A percentile compares a stretch with the other conserved stretches of the same genome.
Conservation (phyloP, 495 filamentous ascomycete genomes). For the Penicillium bialowiezense region DNA sequence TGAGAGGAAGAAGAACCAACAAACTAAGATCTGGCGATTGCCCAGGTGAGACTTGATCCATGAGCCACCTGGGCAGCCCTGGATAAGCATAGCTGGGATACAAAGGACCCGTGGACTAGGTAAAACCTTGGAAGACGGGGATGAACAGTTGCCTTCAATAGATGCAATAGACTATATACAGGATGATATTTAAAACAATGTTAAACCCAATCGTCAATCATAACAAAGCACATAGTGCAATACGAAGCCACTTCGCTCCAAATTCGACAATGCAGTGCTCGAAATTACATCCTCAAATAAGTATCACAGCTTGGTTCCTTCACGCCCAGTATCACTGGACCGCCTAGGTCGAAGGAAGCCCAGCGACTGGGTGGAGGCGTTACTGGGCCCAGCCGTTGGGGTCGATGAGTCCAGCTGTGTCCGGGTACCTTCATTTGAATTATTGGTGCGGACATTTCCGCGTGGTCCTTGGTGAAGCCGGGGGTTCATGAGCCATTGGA, state of each 20-base stretch:
- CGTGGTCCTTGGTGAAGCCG: conserved; percentile 49
- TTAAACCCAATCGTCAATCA: conserved; percentile 4
- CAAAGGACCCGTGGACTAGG: too few species aligned
- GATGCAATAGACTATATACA: neutral
- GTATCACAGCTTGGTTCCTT: conserved; percentile 46
- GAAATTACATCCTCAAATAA: too few species aligned
- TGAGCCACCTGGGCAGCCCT: too few species aligned
- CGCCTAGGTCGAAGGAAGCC: conserved; percentile 32
- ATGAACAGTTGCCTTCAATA: too few species aligned
- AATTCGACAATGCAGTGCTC: too few species aligned
- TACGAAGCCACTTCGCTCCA: too few species aligned
- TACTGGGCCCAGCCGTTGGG: conserved; percentile 28
- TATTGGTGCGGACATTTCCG: conserved; percentile 21
- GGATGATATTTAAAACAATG: neutral
- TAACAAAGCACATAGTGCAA: neutral
- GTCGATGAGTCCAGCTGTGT: conserved; percentile 18
- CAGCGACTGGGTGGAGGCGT: conserved; percentile 19
- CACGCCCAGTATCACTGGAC: conserved; percentile 44
- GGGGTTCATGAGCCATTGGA: conserved; percentile 67
- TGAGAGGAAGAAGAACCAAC: too few species aligned
- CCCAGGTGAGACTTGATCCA: too few species aligned
- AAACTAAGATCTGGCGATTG: too few species aligned
- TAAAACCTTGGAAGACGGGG: too few species aligned
- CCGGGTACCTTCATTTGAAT: conserved; percentile 13
- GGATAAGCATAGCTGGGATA: too few species aligned